Evolutionary conservation across 805 yeast genomes (phyloP).

Genomic region (Suhomyces faveliae): DNA sequence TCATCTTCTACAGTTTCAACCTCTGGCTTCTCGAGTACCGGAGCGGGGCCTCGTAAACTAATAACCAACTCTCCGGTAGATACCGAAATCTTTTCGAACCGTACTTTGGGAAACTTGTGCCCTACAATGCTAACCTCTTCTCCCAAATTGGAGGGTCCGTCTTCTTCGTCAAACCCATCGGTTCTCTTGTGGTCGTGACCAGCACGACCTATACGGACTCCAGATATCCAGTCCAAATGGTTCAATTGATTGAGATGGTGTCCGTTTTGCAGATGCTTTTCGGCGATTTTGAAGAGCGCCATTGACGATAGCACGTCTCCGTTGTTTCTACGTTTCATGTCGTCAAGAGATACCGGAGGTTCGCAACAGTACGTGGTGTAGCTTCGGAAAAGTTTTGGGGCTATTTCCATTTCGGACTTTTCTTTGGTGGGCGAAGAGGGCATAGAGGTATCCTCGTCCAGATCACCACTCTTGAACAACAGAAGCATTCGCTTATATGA

Average conservation of each 20-base stretch:
- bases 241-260: constrained; percentile 45
- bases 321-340: constrained; percentile 29
- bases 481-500: constrained; percentile 24
- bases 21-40: constrained; percentile 7
- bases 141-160: constrained; percentile 64
- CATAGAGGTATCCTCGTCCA: constrained; percentile 9
- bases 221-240: constrained; percentile 90
- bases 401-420: neutral
- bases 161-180: constrained; percentile 26
- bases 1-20: neutral
- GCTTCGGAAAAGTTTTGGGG: constrained; percentile 10
- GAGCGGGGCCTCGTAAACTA: constrained; percentile 65
- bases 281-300: constrained; percentile 33
- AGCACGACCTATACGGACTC: constrained; percentile 71
- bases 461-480: constrained; percentile 14
- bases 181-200: constrained; percentile 32
- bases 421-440: neutral
- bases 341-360: constrained; percentile 35
- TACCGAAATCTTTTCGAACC: constrained; percentile 85
- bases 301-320: constrained; percentile 39
- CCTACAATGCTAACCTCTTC: constrained; percentile 90
- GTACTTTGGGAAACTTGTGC: constrained; percentile 80
- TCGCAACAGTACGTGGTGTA: constrained; percentile 38
- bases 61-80: constrained; percentile 77
- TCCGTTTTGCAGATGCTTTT: constrained; percentile 35